These are phyloP conservation scores for Chaetomium olivaceum DNA, from an alignment of 2,329 filamentous ascomycete species.

Conservation along the genomic window DNA sequence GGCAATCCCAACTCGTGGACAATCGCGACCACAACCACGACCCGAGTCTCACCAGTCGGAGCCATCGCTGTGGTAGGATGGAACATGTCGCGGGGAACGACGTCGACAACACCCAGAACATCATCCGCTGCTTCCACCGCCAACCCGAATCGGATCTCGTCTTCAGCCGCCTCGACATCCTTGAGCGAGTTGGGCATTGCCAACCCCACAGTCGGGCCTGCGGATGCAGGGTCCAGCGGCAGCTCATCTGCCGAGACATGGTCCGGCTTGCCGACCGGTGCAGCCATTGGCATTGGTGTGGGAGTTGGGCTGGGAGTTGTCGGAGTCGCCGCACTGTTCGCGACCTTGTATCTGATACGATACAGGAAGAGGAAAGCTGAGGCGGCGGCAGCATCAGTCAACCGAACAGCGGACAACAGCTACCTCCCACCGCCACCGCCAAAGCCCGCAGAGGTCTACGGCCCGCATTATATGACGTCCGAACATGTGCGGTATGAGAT, in stretches of 20 bases:
- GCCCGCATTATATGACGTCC: neutral
- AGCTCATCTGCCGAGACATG: neutral
- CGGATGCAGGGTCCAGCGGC: neutral
- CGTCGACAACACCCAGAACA: neutral
- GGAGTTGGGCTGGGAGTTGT: constrained; percentile 6
- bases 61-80: constrained; percentile 17
- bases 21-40: constrained; percentile 7
- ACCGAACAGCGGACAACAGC: neutral
- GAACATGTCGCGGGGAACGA: neutral
- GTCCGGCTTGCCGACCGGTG: constrained; percentile 5
- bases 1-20: neutral
- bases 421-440: neutral
- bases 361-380: constrained; percentile 3
- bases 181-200: neutral
- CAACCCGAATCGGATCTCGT: neutral
- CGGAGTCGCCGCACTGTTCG: constrained; percentile 3
- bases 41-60: neutral
- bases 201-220: neutral
- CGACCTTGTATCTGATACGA: constrained; percentile 4
- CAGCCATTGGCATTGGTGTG: neutral
- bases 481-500: neutral
- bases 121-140: neutral
- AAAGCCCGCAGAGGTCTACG: neutral
- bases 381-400: neutral
- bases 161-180: neutral